Conservation (phyloP, 495 filamentous ascomycete species). For the Neurospora sp. region DNA sequence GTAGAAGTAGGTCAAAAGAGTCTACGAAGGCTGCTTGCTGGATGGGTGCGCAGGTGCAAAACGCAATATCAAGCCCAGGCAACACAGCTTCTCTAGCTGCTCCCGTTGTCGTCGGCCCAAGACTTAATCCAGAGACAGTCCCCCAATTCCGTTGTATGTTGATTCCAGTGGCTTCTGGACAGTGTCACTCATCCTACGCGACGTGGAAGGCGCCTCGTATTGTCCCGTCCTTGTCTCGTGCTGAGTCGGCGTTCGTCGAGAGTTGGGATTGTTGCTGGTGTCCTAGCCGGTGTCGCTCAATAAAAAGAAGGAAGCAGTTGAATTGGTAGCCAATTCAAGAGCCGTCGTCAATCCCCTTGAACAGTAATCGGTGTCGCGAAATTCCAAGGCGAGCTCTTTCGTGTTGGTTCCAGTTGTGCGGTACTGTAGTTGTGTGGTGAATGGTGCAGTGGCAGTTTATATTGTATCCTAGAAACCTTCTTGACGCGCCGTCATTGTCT, state of each 20-base stretch:
- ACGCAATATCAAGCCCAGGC: background rate
- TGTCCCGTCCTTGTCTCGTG: background rate
- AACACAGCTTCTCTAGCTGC: conserved; percentile 7
- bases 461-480: background rate
- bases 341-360: background rate
- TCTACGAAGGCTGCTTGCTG: conserved; percentile 4
- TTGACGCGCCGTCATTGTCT: background rate
- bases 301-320: background rate
- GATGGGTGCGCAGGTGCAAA: background rate
- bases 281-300: background rate
- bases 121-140: background rate
- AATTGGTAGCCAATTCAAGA: background rate
- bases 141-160: conserved; percentile 1
- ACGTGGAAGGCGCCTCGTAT: background rate
- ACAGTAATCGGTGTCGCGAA: background rate
- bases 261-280: background rate
- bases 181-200: conserved; percentile 17
- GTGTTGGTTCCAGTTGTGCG: background rate
- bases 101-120: background rate
- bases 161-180: background rate
- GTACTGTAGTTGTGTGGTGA: background rate
- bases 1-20: background rate
- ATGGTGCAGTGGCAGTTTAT: background rate
- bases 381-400: background rate
- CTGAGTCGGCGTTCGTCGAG: background rate